A percentile compares a stretch with the other conserved stretches of the same genome.
These are phyloP conservation scores for Bretschneidera sinensis DNA, from an alignment of 345 rosid species.

Conservation along the genomic window DNA sequence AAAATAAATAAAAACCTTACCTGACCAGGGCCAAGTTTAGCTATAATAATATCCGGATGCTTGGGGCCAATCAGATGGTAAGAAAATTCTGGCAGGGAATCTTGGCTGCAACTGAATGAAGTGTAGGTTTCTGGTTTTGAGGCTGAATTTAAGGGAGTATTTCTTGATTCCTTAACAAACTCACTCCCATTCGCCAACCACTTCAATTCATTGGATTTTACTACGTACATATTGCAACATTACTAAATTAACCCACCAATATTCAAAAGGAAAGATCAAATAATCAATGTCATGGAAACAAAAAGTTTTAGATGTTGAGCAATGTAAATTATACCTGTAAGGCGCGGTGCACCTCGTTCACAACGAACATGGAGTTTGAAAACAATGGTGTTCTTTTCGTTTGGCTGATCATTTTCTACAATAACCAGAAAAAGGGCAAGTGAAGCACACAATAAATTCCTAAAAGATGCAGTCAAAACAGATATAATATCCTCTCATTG, in stretches of 20 bases:
- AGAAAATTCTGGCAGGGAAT: conserved; percentile 48
- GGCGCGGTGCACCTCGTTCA: conserved; percentile 38
- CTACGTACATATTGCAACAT: conserved; percentile 36
- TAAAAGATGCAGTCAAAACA: background rate
- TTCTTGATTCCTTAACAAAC: conserved; percentile 51
- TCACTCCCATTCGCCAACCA: conserved; percentile 93
- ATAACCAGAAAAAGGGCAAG: conserved; percentile 4
- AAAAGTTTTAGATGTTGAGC: conserved; percentile 8
- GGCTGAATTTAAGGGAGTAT: conserved; percentile 24
- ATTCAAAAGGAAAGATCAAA: background rate
- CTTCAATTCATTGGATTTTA: conserved; percentile 56
- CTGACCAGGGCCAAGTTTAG: conserved; percentile 86
- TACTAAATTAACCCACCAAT: background rate
- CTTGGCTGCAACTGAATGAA: conserved; percentile 64
- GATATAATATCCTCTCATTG: background rate
- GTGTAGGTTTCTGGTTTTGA: conserved; percentile 70
- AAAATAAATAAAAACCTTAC: conserved; percentile 24
- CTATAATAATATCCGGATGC: conserved; percentile 53
- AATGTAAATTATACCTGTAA: conserved; percentile 42
- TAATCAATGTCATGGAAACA: background rate
- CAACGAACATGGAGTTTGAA: conserved; percentile 83
- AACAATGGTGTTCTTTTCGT: conserved; percentile 90
- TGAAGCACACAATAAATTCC: background rate
- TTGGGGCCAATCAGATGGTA: conserved; percentile 46
- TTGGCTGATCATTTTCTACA: conserved; percentile 66